Percentiles rank a stretch among this genome's conserved stretches.
Evolutionary conservation across 164 flowering plant species (phyloP).

Genomic region (Saururus chinensis): DNA sequence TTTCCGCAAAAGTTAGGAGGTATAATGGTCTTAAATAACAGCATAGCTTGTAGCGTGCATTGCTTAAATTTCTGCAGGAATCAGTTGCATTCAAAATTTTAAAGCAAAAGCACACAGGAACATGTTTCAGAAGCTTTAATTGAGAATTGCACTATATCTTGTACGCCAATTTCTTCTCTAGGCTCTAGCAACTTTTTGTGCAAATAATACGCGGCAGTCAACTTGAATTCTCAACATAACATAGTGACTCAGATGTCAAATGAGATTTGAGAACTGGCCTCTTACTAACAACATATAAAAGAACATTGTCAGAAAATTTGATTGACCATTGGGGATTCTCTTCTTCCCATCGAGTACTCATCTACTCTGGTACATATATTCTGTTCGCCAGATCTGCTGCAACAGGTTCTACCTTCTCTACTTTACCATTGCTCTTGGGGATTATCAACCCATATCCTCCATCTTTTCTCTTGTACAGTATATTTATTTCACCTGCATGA

Average conservation of each 20-base stretch:
- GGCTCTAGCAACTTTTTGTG: neutral
- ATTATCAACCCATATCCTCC: slow-evolving; percentile 93
- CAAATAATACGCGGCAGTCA: neutral
- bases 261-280: neutral
- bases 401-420: slow-evolving; percentile 40
- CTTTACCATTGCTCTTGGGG: slow-evolving; percentile 61
- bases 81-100: no score
- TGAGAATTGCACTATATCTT: no score
- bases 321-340: neutral
- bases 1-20: no score
- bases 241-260: neutral
- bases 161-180: neutral
- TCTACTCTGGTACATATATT: slow-evolving; percentile 31
- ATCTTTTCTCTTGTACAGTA: slow-evolving; percentile 70
- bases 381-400: slow-evolving; percentile 25
- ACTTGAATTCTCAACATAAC: neutral
- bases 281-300: neutral
- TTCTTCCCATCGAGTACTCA: neutral
- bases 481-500: slow-evolving; percentile 71
- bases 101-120: no score
- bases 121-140: no score
- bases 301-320: neutral
- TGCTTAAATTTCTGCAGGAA: no score
- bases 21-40: no score
- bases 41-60: no score